phyloP scores from a whole-genome alignment of 768 basidiomycete genomes.

The Melanogaster broomeanus region DNA sequence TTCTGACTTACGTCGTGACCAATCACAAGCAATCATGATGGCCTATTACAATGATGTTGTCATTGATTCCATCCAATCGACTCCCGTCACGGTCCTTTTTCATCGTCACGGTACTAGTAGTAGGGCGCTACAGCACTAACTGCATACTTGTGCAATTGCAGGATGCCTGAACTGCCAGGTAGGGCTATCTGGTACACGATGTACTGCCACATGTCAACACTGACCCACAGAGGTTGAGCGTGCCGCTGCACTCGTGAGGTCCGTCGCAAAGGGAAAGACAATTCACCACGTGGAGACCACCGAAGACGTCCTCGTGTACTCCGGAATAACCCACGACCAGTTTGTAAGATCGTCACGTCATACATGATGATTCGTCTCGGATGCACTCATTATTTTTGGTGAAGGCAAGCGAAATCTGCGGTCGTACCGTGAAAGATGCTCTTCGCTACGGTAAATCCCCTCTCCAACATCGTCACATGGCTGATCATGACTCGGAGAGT shows the following conservation, averaged over 20 bases:
- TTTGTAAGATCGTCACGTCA: slow-evolving; percentile 52
- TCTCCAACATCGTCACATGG: background rate
- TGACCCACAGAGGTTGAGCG: slow-evolving; percentile 62
- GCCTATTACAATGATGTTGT: too few relatives aligned
- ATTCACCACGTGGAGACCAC: slow-evolving; percentile 58
- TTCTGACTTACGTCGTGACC: too few relatives aligned
- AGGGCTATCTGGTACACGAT: too few relatives aligned
- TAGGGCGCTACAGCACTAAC: too few relatives aligned
- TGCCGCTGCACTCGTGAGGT: slow-evolving; percentile 56
- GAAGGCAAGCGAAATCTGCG: slow-evolving; percentile 56
- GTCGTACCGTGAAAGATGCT: slow-evolving; percentile 47
- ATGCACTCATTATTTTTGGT: slow-evolving; percentile 10
- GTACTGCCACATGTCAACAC: too few relatives aligned
- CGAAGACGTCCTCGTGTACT: slow-evolving; percentile 65
- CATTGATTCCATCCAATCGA: too few relatives aligned
- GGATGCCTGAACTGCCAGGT: slow-evolving; percentile 63
- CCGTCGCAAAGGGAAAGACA: slow-evolving; percentile 50
- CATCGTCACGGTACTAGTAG: too few relatives aligned
- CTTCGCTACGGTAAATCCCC: slow-evolving; percentile 51
- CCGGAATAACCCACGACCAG: slow-evolving; percentile 51
- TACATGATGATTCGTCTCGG: background rate
- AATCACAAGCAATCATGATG: too few relatives aligned
- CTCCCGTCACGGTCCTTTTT: too few relatives aligned
- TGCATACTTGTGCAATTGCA: slow-evolving; percentile 4
- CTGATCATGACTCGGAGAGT: background rate